phyloP scores from a whole-genome alignment of 768 basidiomycete species.

The Suillus alpinus region DNA sequence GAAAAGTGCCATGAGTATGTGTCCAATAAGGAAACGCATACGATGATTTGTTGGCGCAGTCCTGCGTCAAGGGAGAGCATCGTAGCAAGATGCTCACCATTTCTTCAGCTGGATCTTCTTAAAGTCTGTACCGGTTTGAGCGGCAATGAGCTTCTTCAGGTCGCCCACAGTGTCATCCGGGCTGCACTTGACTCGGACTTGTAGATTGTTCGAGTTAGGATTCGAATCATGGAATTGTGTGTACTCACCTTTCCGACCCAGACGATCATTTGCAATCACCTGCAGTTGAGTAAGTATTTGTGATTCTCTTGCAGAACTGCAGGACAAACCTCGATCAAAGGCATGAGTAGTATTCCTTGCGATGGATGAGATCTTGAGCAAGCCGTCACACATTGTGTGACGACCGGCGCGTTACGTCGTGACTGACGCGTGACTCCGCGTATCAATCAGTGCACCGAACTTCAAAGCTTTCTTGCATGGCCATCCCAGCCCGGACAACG shows the following conservation, averaged over 20 bases:
- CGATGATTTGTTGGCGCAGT: not conserved
- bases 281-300: constrained; percentile 30
- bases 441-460: constrained; percentile 11
- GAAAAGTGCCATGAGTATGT: not conserved
- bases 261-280: constrained; percentile 94
- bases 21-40: not conserved
- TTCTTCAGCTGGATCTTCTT: constrained; percentile 94
- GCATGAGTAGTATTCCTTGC: constrained; percentile 32
- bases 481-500: constrained; percentile 27
- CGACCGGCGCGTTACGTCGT: constrained; percentile 10
- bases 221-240: not conserved
- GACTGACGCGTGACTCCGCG: constrained; percentile 23
- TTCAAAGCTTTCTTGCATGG: constrained; percentile 16
- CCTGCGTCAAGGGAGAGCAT: not conserved
- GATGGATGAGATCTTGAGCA: not conserved
- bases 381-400: not conserved
- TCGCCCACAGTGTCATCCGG: constrained; percentile 96
- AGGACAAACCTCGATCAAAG: constrained; percentile 50
- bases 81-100: constrained; percentile 56
- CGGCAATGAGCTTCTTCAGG: constrained; percentile 94
- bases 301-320: not conserved
- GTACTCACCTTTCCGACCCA: constrained; percentile 83
- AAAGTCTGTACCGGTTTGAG: constrained; percentile 87
- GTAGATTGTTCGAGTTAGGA: constrained; percentile 11
- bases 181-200: constrained; percentile 94